These are phyloP conservation scores for Murraya koenigii DNA, from an alignment of 345 rosid genomes.

Conservation along the genomic window DNA sequence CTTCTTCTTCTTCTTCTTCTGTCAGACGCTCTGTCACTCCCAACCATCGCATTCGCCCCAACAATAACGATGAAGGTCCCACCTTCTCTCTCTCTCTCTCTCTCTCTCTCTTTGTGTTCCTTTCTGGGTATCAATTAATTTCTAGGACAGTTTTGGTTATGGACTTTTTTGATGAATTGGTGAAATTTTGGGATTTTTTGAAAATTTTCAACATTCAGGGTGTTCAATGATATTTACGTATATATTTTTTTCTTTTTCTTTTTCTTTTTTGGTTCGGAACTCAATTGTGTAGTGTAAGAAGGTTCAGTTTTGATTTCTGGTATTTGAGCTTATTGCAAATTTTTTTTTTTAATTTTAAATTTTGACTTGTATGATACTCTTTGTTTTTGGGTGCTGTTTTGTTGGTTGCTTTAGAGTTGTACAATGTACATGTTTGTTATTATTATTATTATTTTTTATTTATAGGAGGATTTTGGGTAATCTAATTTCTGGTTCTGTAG, in stretches of 20 bases:
- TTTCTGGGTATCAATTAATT: background rate
- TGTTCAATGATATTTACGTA: too few relatives aligned
- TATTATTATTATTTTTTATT: too few relatives aligned
- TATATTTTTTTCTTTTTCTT: too few relatives aligned
- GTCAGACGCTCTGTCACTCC: constrained; percentile 74
- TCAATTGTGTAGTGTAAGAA: background rate
- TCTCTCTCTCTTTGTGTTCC: too few relatives aligned
- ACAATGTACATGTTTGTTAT: too few relatives aligned
- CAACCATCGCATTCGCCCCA: constrained; percentile 48
- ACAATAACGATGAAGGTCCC: constrained; percentile 11
- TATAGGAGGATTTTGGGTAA: background rate
- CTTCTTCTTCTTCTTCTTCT: constrained; percentile 23
- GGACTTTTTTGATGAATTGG: background rate
- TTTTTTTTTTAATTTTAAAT: too few relatives aligned
- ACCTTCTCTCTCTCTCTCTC: too few relatives aligned
- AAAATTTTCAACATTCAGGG: too few relatives aligned
- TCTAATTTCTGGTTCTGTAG: background rate
- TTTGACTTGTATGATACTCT: background rate
- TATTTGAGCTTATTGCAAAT: background rate
- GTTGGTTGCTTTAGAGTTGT: too few relatives aligned
- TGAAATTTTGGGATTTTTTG: background rate
- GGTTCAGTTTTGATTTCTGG: background rate
- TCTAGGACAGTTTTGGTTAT: background rate
- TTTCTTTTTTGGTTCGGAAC: background rate
- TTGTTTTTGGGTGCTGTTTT: too few relatives aligned